These are phyloP conservation scores for Beauveria scarabaeidicola DNA, from an alignment of 2,329 filamentous ascomycete species.

Conservation along the genomic window DNA sequence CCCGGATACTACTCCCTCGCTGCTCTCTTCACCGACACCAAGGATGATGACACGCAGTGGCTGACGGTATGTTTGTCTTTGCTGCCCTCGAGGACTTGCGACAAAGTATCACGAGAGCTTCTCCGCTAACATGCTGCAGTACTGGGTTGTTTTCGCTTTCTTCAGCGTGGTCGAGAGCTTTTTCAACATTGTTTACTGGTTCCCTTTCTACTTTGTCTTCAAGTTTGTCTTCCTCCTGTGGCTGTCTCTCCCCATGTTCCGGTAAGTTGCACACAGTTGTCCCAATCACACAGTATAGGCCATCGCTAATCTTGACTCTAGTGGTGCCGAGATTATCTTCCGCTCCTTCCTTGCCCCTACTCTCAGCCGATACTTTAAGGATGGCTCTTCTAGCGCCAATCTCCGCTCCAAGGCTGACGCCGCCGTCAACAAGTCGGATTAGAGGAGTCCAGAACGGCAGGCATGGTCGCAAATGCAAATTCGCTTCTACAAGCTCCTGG, in stretches of 20 bases:
- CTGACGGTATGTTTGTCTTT: slow-evolving; percentile 48
- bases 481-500: background rate
- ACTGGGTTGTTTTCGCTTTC: slow-evolving; percentile 81
- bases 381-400: slow-evolving; percentile 70
- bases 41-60: slow-evolving; percentile 76
- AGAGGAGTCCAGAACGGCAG: slow-evolving; percentile 24
- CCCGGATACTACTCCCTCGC: slow-evolving; percentile 77
- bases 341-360: slow-evolving; percentile 88
- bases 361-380: slow-evolving; percentile 82
- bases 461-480: slow-evolving; percentile 1
- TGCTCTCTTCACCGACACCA: slow-evolving; percentile 63
- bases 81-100: background rate
- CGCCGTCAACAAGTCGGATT: slow-evolving; percentile 61
- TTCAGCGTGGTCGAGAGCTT: slow-evolving; percentile 78
- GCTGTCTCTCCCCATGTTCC: slow-evolving; percentile 92
- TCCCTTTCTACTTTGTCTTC: slow-evolving; percentile 99
- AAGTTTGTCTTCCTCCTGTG: slow-evolving; percentile 97
- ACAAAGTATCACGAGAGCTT: background rate
- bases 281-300: background rate
- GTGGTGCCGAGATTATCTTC: slow-evolving; percentile 94
- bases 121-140: slow-evolving; percentile 44
- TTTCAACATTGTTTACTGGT: slow-evolving; percentile 83
- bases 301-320: slow-evolving; percentile 29
- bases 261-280: slow-evolving; percentile 48
- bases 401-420: slow-evolving; percentile 83